Evolutionary conservation across 345 rosid species (phyloP), one percentile per base, ranked within the genome.

Genomic region (Populus davidiana): DNA sequence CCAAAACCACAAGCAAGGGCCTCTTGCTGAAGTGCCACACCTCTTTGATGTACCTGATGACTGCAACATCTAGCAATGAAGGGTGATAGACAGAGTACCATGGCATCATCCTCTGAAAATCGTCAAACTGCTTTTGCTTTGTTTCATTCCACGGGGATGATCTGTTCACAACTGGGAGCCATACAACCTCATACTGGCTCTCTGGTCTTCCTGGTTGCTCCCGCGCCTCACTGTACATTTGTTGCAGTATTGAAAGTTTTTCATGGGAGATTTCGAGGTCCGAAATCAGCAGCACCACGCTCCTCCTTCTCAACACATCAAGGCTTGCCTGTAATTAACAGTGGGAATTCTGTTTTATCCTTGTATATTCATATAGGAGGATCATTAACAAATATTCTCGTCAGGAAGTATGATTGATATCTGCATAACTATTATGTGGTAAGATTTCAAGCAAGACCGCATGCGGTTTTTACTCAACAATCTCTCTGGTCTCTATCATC

Each of bases 11-110:
- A 25, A 90, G 81, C 44, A 93, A 79, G n/a, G 97, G 89, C 73
- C 84, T 89, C 79, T 87, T 87, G 84, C 82, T 79, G 66, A 91
- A 91, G 14, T 80, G 87, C 98, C 97, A 94, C 49, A 79, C 81
- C 70, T 93, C 85, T 80, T 79, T 88, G 73, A 90, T 79, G 86
- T 87, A 88, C 84, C 59, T 87, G 62, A 90, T 70, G 10, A 85
- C 91, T 6, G 90, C 84, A 44, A 74, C 77, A 36, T 89, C 90
- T 18, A 93, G 71, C 83, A 81, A 52, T 36, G 85, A 74, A 33
- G 97, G 97, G 76, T 90, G 88, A 80, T 85, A 78, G 44, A 90
- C 82, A 10, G 92, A 80, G 76, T 87, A 93, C 98, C 98, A 94
- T 35, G 88, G 90, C 95, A 93, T 94, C 41, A n/a, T 20, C 6